Percentiles rank a stretch among this genome's conserved stretches.
Evolutionary conservation across 2,329 filamentous ascomycete species (phyloP).

Genomic region (Alternaria sp.): DNA sequence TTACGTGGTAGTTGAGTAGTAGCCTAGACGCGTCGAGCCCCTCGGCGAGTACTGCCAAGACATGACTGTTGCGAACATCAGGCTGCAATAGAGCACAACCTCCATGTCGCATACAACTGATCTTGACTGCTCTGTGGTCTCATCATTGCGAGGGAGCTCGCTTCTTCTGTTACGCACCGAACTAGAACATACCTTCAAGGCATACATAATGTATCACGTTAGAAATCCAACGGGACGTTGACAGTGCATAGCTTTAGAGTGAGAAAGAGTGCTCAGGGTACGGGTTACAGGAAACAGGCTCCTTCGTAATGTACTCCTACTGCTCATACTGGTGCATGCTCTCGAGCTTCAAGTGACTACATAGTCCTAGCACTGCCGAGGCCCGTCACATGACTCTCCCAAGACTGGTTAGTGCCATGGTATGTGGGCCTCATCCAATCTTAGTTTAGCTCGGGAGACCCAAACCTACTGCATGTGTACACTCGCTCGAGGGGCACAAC

Average conservation of each 20-base stretch:
- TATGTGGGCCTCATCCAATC: not conserved
- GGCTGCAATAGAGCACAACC: not conserved
- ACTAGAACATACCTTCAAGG: no score
- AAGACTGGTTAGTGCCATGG: not conserved
- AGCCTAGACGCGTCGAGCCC: not conserved
- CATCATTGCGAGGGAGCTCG: no score
- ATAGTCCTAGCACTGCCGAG: not conserved
- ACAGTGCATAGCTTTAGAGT: no score
- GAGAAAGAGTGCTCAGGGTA: no score
- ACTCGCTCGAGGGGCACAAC: no score
- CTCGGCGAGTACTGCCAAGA: not conserved
- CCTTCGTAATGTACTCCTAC: not conserved
- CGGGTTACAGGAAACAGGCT: no score
- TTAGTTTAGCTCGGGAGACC: not conserved
- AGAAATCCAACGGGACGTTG: no score
- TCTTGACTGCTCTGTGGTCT: no score
- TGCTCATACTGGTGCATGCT: not conserved
- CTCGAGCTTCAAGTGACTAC: not conserved
- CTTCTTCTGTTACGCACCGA: no score
- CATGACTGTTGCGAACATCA: not conserved
- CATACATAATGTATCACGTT: no score
- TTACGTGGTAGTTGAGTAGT: not conserved
- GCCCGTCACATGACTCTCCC: not conserved
- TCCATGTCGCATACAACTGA: not conserved
- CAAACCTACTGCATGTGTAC: not conserved